Evolutionary conservation across 1,284 basidiomycete genomes (phyloP).

Genomic region (Sanghuangporus baumii): DNA sequence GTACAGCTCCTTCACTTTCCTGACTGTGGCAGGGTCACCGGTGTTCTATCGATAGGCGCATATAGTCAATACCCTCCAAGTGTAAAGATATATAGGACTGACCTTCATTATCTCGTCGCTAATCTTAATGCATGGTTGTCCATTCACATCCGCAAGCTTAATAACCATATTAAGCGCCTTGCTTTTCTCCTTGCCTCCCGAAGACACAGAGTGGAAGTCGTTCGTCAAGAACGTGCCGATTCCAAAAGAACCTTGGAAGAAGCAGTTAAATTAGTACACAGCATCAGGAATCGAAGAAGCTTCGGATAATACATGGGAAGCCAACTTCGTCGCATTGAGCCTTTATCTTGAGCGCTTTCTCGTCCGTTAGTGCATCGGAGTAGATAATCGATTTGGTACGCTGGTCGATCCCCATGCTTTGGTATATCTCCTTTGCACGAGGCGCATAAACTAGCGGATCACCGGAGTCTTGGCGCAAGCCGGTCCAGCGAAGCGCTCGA

Average conservation of each 20-base stretch:
- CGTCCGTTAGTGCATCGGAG: slow-evolving; percentile 74
- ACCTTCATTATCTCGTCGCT: slow-evolving; percentile 90
- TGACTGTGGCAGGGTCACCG: slow-evolving; percentile 27
- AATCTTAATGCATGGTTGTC: slow-evolving; percentile 80
- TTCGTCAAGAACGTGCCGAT: slow-evolving; percentile 92
- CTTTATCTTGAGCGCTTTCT: slow-evolving; percentile 67
- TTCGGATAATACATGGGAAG: slow-evolving; percentile 49
- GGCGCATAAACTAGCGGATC: slow-evolving; percentile 77
- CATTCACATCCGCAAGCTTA: slow-evolving; percentile 75
- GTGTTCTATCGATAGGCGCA: slow-evolving; percentile 26
- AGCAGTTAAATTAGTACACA: neutral
- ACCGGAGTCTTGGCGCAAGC: slow-evolving; percentile 89
- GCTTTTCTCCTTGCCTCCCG: slow-evolving; percentile 53
- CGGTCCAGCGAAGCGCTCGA: slow-evolving; percentile 67
- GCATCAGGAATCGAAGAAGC: neutral
- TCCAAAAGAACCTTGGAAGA: slow-evolving; percentile 58
- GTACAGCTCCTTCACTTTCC: slow-evolving; percentile 27
- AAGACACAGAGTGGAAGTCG: slow-evolving; percentile 65
- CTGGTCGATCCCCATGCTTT: slow-evolving; percentile 59
- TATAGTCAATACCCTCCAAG: neutral
- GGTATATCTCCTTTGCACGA: slow-evolving; percentile 65
- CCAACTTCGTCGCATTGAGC: slow-evolving; percentile 70
- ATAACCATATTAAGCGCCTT: slow-evolving; percentile 91
- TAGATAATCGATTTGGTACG: slow-evolving; percentile 72
- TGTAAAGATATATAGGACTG: slow-evolving; percentile 5